Evolutionary conservation across 805 yeast species (phyloP), one percentile per base, ranked within the genome.

Genomic region (Pichia sporocuriosa): DNA sequence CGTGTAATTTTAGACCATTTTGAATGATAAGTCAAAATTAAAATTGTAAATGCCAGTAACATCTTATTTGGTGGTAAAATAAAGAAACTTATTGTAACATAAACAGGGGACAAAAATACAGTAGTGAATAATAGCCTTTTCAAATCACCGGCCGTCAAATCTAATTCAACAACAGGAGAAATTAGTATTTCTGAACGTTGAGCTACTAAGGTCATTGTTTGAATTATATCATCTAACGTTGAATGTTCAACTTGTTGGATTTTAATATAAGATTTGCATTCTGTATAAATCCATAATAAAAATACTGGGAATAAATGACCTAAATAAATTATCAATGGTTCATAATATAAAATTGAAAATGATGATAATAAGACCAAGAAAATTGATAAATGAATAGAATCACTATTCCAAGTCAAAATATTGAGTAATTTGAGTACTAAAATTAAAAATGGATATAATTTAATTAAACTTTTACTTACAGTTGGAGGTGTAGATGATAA

Each of bases 401-500:
- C 89, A 47, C 80, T 79, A 3, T 97, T 84, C 98, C 98, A 90
- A 0, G 97, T 89, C 28, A 85, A 61, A 30, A 88, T 69, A 32
- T 85, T 79, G 42, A 88, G 67, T 2, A 75, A 48, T 50, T 79
- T 77, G 59, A 89, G 87, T 9, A 80, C 76, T 1, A 84, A 74
- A 30, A 84, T 70, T 32, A 90, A 67, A 57, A 86, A 86, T 2
- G 97, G 97, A 58, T 90, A 89, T 9, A 95, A 77, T 46, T 78
- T 72, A 30, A 88, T 76, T 39, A 90, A 69, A 3, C 93, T 85
- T 52, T 85, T 84, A 24, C 95, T 81, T 12, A 90, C 86, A 1
- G 88, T 77, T 2, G 96, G 93, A 3, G 97, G 97, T 0, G 98
- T 93, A 1, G 87, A 78, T 2, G 87, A 77, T 29, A 87, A 71